Conservation (phyloP, 192 early-diverging fungal genomes). For the Backusella parvicylindrica region DNA sequence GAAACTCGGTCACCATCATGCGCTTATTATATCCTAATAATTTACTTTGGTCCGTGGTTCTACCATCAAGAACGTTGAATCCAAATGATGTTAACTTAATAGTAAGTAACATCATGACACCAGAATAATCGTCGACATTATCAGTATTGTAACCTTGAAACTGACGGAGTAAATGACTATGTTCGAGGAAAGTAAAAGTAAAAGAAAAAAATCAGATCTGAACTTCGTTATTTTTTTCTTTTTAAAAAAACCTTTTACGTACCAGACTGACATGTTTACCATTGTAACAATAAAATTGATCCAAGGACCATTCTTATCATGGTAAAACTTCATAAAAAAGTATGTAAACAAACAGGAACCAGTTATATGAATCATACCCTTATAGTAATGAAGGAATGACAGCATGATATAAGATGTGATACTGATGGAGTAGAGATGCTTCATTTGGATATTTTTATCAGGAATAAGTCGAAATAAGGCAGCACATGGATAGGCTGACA, state of each 20-base stretch:
- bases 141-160: conserved; percentile 34
- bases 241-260: neutral
- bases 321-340: conserved; percentile 44
- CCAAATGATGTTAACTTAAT: conserved; percentile 91
- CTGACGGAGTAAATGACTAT: conserved; percentile 33
- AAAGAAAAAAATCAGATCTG: neutral
- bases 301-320: conserved; percentile 48
- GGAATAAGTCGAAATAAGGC: conserved; percentile 57
- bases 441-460: conserved; percentile 26
- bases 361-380: conserved; percentile 56
- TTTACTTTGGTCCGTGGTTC: conserved; percentile 21
- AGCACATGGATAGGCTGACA: conserved; percentile 58
- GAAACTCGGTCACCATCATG: conserved; percentile 57
- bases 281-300: conserved; percentile 61
- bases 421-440: conserved; percentile 59
- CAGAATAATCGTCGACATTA: conserved; percentile 76
- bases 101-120: conserved; percentile 93
- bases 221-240: neutral
- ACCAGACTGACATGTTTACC: conserved; percentile 65
- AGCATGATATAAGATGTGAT: conserved; percentile 52
- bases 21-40: conserved; percentile 65
- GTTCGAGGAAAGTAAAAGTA: too few relatives aligned
- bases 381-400: conserved; percentile 53
- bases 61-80: conserved; percentile 76
- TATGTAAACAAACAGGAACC: conserved; percentile 50